Base-by-base conservation (phyloP, 495 filamentous ascomycete genomes). In the Pyronema omphalodes region DNA sequence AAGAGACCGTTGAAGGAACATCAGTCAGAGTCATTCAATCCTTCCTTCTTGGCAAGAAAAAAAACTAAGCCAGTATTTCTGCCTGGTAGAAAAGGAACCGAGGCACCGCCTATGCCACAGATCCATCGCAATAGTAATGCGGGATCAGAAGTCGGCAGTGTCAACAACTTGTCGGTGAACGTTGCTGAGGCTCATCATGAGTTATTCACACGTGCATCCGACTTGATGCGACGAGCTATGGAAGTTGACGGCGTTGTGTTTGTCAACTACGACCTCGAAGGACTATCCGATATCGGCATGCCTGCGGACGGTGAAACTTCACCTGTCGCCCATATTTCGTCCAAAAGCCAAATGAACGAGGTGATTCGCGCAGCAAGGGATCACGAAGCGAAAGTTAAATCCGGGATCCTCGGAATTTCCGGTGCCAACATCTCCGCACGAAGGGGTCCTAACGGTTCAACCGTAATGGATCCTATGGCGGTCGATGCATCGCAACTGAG, bases 231-330 rank as follows among this genome's bases (percentile, higher is more conserved):
- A 12, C 63, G 67, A 0, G 69, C 71, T 0, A 69, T 72, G 58
- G 66, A 68, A 46, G 57, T 71, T n/a, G 70, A 71, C 45, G 71
- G 71, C 6, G 71, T 72, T 0, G 34, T 63, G 2, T 71, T 72
- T 40, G 56, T 71, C 3, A 70, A 73, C 56, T 68, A 68, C 11
- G 60, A 63, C 36, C 47, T 63, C 11, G 60, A 58, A 37, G 60
- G 58, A 9, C 55, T 54, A 14, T 63, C 55, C 19, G 53, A 62
- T 43, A 53, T 53, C 15, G 33, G n/a, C 6, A 5, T 37, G 12
- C 18, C 48, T 35, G 48, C 23, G 23, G 23, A 29, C 5, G 23
- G 44, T 3, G n/a, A 23, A 48, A 19, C 11, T 14, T 23, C 47
- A 35, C 41, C 4, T 11, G 47, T 9, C 41, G 50, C 37, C 17